Conservation (phyloP, 306 rosid genomes). For the Sphenostylis stenocarpa region DNA sequence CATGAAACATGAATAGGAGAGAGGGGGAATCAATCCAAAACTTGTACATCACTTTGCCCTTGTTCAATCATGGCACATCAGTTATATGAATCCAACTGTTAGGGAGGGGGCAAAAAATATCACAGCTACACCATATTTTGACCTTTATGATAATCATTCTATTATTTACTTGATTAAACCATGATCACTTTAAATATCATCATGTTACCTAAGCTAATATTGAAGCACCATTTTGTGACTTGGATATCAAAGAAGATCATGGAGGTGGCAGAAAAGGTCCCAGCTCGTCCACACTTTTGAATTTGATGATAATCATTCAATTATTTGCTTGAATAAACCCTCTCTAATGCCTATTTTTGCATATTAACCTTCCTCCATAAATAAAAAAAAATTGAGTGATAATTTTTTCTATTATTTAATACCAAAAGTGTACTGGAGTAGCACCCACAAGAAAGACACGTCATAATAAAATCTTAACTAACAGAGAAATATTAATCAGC, state of each 20-base stretch:
- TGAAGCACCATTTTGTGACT: not conserved
- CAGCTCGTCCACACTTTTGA: not conserved
- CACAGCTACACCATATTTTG: not conserved
- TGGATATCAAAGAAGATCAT: not conserved
- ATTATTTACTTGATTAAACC: not conserved
- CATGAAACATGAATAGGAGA: no score
- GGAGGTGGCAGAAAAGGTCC: not conserved
- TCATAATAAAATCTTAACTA: no score
- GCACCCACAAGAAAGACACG: not conserved
- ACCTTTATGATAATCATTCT: not conserved
- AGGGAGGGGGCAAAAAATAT: not conserved
- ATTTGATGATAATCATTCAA: not conserved
- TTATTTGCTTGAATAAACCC: not conserved
- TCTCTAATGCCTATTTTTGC: no score
- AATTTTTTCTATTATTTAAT: no score
- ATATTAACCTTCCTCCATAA: no score
- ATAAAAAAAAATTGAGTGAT: no score
- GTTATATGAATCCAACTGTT: not conserved
- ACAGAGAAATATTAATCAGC: no score
- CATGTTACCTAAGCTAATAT: not conserved
- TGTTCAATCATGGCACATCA: not conserved
- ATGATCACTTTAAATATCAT: not conserved
- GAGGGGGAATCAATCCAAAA: no score
- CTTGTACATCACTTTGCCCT: not conserved
- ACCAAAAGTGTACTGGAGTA: no score